A percentile compares a stretch with the other conserved stretches of the same genome.
These are phyloP conservation scores for Yamadazyma diospyri DNA, from an alignment of 1,139 yeast species.

Conservation along the genomic window DNA sequence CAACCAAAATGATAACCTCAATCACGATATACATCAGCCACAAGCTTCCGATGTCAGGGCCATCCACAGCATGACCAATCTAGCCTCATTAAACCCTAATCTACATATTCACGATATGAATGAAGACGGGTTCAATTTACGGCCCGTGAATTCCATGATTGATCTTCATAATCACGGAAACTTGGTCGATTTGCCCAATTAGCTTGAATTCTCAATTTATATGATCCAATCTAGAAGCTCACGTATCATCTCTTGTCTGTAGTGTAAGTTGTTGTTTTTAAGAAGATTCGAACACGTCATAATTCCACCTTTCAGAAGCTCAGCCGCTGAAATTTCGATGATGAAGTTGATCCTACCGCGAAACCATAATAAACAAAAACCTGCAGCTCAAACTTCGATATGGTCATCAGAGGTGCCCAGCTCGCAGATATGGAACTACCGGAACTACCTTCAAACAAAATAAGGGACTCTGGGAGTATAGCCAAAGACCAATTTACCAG, in stretches of 20 bases:
- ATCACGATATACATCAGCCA: constrained; percentile 6
- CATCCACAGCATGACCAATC: constrained; percentile 38
- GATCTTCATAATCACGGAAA: constrained; percentile 25
- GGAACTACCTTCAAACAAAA: constrained; percentile 16
- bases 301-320: too few species aligned
- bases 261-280: background rate
- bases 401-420: constrained; percentile 13
- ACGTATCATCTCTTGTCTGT: too few species aligned
- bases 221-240: too few species aligned
- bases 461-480: constrained; percentile 15
- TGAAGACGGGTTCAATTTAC: constrained; percentile 17
- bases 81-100: constrained; percentile 19
- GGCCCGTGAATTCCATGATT: constrained; percentile 36
- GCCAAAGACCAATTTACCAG: constrained; percentile 48
- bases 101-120: constrained; percentile 2
- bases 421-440: constrained; percentile 26
- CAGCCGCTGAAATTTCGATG: too few species aligned
- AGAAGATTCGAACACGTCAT: too few species aligned
- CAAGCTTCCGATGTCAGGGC: constrained; percentile 25
- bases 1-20: background rate
- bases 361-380: too few species aligned
- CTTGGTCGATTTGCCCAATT: constrained; percentile 7
- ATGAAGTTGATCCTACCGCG: too few species aligned
- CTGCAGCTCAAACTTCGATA: too few species aligned
- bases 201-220: background rate